Conservation (phyloP, 257 asterid genomes). For the Solanum paucissectum region DNA sequence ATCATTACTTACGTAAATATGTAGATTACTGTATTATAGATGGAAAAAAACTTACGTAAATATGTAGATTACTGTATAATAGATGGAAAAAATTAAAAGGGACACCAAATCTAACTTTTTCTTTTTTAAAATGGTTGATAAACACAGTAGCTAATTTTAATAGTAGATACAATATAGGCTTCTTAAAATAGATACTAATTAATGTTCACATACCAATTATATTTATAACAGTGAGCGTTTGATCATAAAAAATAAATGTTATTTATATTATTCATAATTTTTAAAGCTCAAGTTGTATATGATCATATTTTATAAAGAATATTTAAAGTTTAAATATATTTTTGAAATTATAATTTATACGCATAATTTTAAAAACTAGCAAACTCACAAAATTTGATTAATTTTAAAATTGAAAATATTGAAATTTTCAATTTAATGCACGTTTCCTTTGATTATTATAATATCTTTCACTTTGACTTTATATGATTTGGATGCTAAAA, state of each 20-base stretch:
- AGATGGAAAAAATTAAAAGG: background rate
- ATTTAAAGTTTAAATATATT: too few species aligned
- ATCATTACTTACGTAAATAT: too few species aligned
- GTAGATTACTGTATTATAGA: background rate
- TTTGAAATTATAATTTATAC: too few species aligned
- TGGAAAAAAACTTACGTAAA: background rate
- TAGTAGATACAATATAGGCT: background rate
- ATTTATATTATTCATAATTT: too few species aligned
- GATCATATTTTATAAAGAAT: too few species aligned
- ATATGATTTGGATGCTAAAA: background rate
- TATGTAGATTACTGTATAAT: background rate
- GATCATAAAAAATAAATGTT: too few species aligned
- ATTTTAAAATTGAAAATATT: background rate
- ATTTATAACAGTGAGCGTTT: too few species aligned
- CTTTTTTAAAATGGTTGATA: background rate
- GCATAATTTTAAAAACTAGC: background rate
- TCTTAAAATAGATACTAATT: background rate
- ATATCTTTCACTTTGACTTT: background rate
- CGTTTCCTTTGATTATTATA: background rate
- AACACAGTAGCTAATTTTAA: background rate
- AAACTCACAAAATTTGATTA: background rate
- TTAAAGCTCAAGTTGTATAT: too few species aligned
- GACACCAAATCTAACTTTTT: background rate
- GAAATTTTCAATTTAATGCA: background rate
- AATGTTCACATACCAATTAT: background rate